Conservation (phyloP, 768 basidiomycete species). For the Boletus rex-veris region DNA sequence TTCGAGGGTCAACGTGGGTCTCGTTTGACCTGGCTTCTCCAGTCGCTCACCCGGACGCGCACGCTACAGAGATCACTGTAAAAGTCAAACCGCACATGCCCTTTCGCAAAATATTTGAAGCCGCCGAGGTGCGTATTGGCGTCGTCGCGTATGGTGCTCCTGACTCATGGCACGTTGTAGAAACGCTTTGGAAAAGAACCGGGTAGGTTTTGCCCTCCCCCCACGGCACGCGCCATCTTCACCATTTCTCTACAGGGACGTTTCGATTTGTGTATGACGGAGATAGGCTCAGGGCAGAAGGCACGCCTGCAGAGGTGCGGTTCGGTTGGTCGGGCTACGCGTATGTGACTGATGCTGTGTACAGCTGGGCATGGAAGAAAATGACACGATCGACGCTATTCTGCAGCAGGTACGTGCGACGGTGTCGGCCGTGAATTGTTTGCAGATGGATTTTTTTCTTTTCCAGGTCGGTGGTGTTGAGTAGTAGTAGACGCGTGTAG, state of each 20-base stretch:
- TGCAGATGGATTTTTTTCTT: neutral
- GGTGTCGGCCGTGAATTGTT: neutral
- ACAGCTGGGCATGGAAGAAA: conserved; percentile 58
- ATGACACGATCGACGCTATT: conserved; percentile 58
- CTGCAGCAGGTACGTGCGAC: conserved; percentile 47
- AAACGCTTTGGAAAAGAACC: conserved; percentile 56
- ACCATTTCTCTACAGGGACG: conserved; percentile 41
- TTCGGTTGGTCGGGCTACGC: conserved; percentile 1
- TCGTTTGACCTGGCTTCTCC: neutral
- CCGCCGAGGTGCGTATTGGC: conserved; percentile 51
- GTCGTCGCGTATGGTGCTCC: neutral
- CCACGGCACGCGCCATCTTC: neutral
- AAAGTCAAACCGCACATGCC: conserved; percentile 63
- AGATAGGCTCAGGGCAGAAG: conserved; percentile 41
- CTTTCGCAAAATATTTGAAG: conserved; percentile 66
- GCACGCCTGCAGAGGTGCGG: conserved; percentile 54
- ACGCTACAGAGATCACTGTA: conserved; percentile 52
- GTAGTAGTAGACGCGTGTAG: neutral
- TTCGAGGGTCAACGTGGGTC: conserved; percentile 54
- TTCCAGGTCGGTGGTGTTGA: conserved; percentile 18
- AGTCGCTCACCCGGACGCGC: neutral
- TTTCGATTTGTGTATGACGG: conserved; percentile 63
- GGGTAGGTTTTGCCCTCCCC: conserved; percentile 34
- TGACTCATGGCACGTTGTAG: conserved; percentile 29
- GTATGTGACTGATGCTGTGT: neutral